These are phyloP conservation scores for Nephelium lappaceum DNA, from an alignment of 345 rosid species.

Conservation along the genomic window DNA sequence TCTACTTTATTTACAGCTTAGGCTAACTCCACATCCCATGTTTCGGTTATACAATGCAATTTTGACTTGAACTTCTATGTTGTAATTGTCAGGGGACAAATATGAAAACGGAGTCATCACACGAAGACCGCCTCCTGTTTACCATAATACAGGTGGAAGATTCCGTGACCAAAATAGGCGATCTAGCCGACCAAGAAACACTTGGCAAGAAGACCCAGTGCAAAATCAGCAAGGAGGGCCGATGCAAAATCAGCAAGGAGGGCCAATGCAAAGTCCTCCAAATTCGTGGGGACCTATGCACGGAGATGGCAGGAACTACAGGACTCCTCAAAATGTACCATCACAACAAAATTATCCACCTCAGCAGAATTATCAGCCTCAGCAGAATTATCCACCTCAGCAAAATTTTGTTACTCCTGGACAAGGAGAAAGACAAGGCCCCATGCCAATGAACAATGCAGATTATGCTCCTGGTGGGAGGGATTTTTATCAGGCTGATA, in stretches of 20 bases:
- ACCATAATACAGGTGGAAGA: slow-evolving; percentile 41
- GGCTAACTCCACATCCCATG: background rate
- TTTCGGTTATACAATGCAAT: background rate
- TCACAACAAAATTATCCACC: slow-evolving; percentile 16
- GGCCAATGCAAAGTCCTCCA: slow-evolving; percentile 21
- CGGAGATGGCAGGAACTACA: slow-evolving; percentile 49
- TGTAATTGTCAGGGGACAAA: slow-evolving; percentile 67
- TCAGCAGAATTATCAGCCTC: slow-evolving; percentile 25
- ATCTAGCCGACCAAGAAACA: slow-evolving; percentile 42
- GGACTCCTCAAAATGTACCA: slow-evolving; percentile 44
- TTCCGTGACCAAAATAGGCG: slow-evolving; percentile 44
- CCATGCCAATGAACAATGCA: slow-evolving; percentile 43
- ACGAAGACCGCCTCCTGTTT: slow-evolving; percentile 80
- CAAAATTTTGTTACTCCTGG: slow-evolving; percentile 39
- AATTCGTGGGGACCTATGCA: slow-evolving; percentile 46
- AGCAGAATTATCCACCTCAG: slow-evolving; percentile 13
- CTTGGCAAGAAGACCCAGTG: slow-evolving; percentile 38
- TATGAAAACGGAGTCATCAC: slow-evolving; percentile 84
- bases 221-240: slow-evolving; percentile 50
- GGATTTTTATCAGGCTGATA: slow-evolving; percentile 30
- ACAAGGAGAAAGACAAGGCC: slow-evolving; percentile 40
- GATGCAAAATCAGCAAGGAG: slow-evolving; percentile 45
- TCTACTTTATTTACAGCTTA: background rate
- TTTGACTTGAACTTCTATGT: slow-evolving; percentile 5
- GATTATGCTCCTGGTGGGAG: slow-evolving; percentile 40